Base-by-base conservation (phyloP, 805 yeast species). In the Lipomyces starkeyi region DNA sequence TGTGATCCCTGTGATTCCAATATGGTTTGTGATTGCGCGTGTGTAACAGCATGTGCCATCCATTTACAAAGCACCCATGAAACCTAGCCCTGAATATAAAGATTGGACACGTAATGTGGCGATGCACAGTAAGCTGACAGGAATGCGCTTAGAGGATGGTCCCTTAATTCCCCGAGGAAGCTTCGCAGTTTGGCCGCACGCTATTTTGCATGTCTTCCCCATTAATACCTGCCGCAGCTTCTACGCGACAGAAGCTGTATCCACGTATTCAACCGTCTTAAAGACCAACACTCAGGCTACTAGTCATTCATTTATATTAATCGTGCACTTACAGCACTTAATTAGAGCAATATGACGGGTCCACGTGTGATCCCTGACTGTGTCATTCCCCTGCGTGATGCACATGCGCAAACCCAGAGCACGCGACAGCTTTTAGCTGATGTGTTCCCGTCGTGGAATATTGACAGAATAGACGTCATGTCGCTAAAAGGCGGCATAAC, bases 401-500 rank as follows among this genome's bases (percentile, higher is more conserved):
- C 47, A n/a, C 27, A 55, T 13, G 65, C 65, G 32, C 71, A 66
- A 35, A 55, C 7, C 3, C 35, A 25, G 27, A 63, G 65, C n/a
- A 63, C 64, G 14, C 59, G 56, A 22, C 25, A 57, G 34, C 67
- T 68, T 13, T 40, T 68, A 27, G 55, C n/a, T 4, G 61, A 57
- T n/a, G 58, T 66, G 55, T 68, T 68, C 34, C 70, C 69, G 27
- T 35, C 65, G 9, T 66, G 70, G 70, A 35, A 32, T 52, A 4
- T 49, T 4, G 65, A 63, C n/a, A 37, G 60, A 14, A 47, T 66
- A 49, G 61, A 63, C 29, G 59, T 68, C 56, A 47, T 40, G 22
- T 63, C 67, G 6, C 34, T 68, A 53, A 66, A 35, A n/a, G 71
- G 71, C 20, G 71, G 71, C 4, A 68, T 68, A 13, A 68, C 71